Base-by-base conservation (phyloP, 2,329 filamentous ascomycete genomes). In the Hortaea werneckii region DNA sequence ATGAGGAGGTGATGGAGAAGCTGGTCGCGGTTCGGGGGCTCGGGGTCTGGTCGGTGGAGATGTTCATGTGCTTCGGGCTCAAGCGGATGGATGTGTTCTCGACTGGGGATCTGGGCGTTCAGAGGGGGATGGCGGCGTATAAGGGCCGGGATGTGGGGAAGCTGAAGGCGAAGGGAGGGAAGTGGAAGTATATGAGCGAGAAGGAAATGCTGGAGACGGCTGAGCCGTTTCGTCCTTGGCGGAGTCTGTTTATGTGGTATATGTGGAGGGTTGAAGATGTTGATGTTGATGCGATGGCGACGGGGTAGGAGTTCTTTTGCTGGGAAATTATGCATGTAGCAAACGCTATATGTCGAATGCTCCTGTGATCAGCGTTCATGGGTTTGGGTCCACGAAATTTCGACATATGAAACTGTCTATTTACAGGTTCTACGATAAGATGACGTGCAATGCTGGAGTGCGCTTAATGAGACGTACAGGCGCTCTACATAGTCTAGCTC, bases 151-250 rank as follows among this genome's bases (percentile, higher is more conserved):
- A 96, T 62, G 80, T 96, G 20, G 78, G 73, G 40, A 94, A 90
- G 67, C 69, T 95, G 48, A 95, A 94, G 68, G 72, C 70, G 32
- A 85, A 80, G 53, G 81, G 80, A 29, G 85, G 86, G 38, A 96
- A 96, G 70, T 96, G 88, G 83, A 96, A 96, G 72, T 98, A 96
- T 65, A 95, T 96, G 88, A 78, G 76, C 32, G 92, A 96, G 68
- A 78, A 80, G 62, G 92, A 96, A 50, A 96, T 98, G 92, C 64
- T 83, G 50, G 85, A 88, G 54, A 74, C 87, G 53, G 82, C 87
- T 9, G 84, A 82, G 47, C 79, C 74, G 60, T 98, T 94, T 65
- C 76, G 77, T 47, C 92, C 90, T 3, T 96, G 94, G 67, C 74
- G 80, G 60, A 92, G 83, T 57, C 64, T 95, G 38, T 95, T 95